Conservation (phyloP, 176 grass and related monocot species). For the Zizania latifolia region DNA sequence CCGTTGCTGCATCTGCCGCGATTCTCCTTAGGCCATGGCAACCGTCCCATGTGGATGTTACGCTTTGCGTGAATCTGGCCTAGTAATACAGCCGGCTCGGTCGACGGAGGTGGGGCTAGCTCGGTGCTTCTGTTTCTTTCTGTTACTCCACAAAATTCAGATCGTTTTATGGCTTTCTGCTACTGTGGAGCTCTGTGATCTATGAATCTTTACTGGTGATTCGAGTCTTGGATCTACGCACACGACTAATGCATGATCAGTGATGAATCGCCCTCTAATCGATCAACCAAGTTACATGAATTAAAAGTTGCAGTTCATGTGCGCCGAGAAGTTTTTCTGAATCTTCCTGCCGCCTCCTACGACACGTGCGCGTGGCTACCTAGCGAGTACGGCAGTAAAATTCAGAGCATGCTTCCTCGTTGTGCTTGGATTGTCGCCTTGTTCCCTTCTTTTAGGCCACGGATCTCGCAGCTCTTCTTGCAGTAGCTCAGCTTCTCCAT, state of each 20-base stretch:
- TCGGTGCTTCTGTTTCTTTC: too few species aligned
- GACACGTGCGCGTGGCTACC: neutral
- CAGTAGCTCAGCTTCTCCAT: constrained; percentile 35
- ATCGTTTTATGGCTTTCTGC: neutral
- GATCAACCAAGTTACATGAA: neutral
- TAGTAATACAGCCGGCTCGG: too few species aligned
- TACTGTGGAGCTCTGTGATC: neutral
- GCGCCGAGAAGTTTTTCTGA: neutral
- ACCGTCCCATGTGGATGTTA: too few species aligned
- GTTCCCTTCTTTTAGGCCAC: constrained; percentile 21
- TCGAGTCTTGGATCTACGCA: neutral
- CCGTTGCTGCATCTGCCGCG: too few species aligned
- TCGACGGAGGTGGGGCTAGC: too few species aligned
- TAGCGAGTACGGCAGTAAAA: neutral
- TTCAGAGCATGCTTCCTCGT: constrained; percentile 35
- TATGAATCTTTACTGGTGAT: neutral
- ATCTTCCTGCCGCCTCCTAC: neutral
- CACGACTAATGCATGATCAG: neutral
- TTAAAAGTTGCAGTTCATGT: neutral
- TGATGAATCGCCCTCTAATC: neutral
- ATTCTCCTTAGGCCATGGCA: too few species aligned
- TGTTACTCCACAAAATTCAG: too few species aligned
- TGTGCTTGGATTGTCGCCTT: constrained; percentile 19
- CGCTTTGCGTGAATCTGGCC: too few species aligned
- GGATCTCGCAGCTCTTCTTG: constrained; percentile 49